Evolutionary conservation across 331 rosid genomes (phyloP), one percentile per base, ranked within the genome.

Genomic region (Dryas integrifolia): DNA sequence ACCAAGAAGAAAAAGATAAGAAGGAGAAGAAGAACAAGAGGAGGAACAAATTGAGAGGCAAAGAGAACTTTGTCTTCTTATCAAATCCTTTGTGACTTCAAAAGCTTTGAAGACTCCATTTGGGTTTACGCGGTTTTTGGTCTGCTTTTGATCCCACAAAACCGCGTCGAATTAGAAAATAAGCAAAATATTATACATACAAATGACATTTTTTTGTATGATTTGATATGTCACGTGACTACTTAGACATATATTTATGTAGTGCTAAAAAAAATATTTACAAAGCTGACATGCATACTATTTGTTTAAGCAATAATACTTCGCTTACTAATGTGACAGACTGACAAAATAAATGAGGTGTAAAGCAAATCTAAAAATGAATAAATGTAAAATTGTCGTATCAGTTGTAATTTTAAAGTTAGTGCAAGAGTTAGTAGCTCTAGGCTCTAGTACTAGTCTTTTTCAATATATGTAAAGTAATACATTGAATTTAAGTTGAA

Each of bases 91-190:
- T 63, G 63, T 46, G 78, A 26, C 47, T 44, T 55, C 51, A 18
- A 46, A 66, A 50, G 69, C 35, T 12, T 70, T 59, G 9, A 59
- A 73, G 64, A 73, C 50, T 52, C 39, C 50, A 60, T 58, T 26
- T 72, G 61, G 47, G 51, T 21, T 44, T 3, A 85, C 90, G 87
- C 86, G 88, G 81, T 63, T 16, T 88, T 75, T 65, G 67, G 76
- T 79, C 70, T 50, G 80, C 77, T 1, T 61, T 59, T 15, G 47
- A 49, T 47, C 56, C 58, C 35, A 57, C 7, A 59, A 73, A 61
- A 73, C 77, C 77, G 77, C 77, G 77, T 73, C 44, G 35, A 49
- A 48, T 15, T 30, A 4, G 30, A 58, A 45, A 41, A 26, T 58
- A 71, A 57, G 44, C 10, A 45, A 71, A 30, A 2, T 26, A 16